These are phyloP conservation scores for Talaromyces sp. DNA, from an alignment of 2,329 filamentous ascomycete genomes.

Conservation along the genomic window DNA sequence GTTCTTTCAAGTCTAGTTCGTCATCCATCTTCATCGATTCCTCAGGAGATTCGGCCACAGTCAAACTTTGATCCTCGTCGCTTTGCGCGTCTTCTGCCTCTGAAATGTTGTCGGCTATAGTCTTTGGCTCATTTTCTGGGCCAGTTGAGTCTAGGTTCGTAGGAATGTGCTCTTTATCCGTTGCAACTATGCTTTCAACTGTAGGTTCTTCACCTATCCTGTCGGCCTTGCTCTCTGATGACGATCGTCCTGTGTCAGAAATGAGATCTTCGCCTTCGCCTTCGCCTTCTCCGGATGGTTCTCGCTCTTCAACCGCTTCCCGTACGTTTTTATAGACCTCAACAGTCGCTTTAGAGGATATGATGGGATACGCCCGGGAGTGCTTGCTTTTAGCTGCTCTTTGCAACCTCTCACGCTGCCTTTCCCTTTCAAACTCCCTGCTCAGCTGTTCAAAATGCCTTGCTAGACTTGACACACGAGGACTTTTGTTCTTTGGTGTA, in stretches of 20 bases:
- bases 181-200: constrained; percentile 24
- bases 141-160: constrained; percentile 35
- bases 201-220: constrained; percentile 28
- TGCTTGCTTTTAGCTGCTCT: constrained; percentile 70
- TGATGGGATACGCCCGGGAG: constrained; percentile 80
- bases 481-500: constrained; percentile 63
- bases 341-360: constrained; percentile 91
- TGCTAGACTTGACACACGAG: constrained; percentile 85
- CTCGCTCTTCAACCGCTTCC: constrained; percentile 82
- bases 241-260: constrained; percentile 25
- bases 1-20: constrained; percentile 62
- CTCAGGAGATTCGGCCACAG: constrained; percentile 56
- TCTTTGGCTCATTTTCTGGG: constrained; percentile 41
- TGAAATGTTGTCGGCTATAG: constrained; percentile 53
- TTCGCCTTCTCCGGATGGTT: constrained; percentile 57
- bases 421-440: constrained; percentile 92
- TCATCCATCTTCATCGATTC: constrained; percentile 52
- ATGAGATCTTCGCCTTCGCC: constrained; percentile 50
- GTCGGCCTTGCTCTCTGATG: constrained; percentile 31
- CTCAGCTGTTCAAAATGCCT: constrained; percentile 96
- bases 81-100: constrained; percentile 66
- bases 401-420: constrained; percentile 78
- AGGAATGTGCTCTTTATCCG: constrained; percentile 34
- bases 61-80: constrained; percentile 71
- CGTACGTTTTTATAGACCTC: constrained; percentile 93